Percentiles rank a stretch among this genome's conserved stretches.
phyloP scores from a whole-genome alignment of 805 yeast species.

The Candida ponderosae region DNA sequence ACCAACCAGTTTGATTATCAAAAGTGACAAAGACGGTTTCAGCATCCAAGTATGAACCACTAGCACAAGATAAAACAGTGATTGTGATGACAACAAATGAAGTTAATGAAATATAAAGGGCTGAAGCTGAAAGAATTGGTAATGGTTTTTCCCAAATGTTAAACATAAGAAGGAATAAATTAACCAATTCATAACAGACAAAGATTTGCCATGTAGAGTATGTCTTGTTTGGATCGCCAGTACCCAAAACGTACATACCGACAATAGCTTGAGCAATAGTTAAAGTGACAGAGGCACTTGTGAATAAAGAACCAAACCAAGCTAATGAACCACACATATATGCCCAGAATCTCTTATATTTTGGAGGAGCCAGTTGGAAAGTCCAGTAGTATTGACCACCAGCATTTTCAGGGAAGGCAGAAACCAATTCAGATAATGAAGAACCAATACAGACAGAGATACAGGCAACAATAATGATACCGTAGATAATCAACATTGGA shows the following conservation, averaged over 20 bases:
- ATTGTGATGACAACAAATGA: conserved; percentile 49
- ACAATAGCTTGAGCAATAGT: conserved; percentile 43
- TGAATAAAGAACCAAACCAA: conserved; percentile 54
- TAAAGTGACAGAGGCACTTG: conserved; percentile 51
- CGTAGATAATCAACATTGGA: conserved; percentile 48
- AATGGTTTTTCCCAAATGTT: conserved; percentile 44
- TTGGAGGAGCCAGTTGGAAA: conserved; percentile 40
- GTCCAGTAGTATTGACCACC: conserved; percentile 60
- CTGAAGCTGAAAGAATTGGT: conserved; percentile 40
- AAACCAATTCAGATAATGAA: conserved; percentile 44
- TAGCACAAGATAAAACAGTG: conserved; percentile 42
- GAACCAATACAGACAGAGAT: conserved; percentile 40
- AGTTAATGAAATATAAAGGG: conserved; percentile 43
- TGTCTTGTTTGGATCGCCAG: conserved; percentile 24
- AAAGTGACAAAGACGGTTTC: conserved; percentile 46
- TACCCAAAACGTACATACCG: conserved; percentile 37
- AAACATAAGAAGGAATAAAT: conserved; percentile 34
- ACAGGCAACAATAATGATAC: conserved; percentile 42
- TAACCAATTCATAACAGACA: conserved; percentile 38
- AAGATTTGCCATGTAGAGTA: conserved; percentile 48
- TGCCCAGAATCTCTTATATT: conserved; percentile 29
- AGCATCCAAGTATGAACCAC: conserved; percentile 44
- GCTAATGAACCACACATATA: conserved; percentile 56
- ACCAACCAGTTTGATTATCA: conserved; percentile 55
- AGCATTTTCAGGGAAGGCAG: conserved; percentile 44